Percentiles rank a stretch among this genome's conserved stretches.
Conservation (phyloP, 306 rosid species). For the Quercus robur region DNA sequence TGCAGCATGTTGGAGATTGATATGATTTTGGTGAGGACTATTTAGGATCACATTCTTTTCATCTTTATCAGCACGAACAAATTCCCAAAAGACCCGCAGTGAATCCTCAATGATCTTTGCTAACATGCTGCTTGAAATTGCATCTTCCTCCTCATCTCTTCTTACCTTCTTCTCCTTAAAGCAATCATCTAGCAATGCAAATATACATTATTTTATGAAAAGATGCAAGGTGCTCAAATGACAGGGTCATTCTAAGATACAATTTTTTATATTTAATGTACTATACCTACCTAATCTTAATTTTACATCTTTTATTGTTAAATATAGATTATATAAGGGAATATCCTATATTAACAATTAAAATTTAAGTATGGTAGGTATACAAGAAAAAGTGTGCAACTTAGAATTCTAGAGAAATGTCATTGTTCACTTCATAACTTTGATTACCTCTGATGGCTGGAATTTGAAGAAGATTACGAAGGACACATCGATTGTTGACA, state of each 20-base stretch:
- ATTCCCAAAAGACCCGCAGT: constrained; percentile 60
- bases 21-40: constrained; percentile 31
- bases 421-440: background rate
- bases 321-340: too few species aligned
- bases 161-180: constrained; percentile 34
- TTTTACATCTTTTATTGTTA: too few species aligned
- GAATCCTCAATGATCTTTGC: constrained; percentile 61
- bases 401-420: too few species aligned
- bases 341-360: too few species aligned
- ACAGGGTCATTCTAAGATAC: background rate
- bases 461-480: constrained; percentile 70
- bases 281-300: too few species aligned
- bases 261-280: too few species aligned
- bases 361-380: too few species aligned
- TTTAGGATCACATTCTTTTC: constrained; percentile 30
- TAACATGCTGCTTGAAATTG: constrained; percentile 34
- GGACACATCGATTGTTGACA: constrained; percentile 66
- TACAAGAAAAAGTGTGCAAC: too few species aligned
- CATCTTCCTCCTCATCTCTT: constrained; percentile 37
- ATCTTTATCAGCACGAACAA: constrained; percentile 63
- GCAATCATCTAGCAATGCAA: constrained; percentile 48
- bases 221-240: background rate
- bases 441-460: constrained; percentile 67
- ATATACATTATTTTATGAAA: background rate
- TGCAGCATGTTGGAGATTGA: constrained; percentile 40